Evolutionary conservation across 768 basidiomycete species (phyloP), one percentile per base, ranked within the genome.

Genomic region (Erythrobasidium yunnanense): DNA sequence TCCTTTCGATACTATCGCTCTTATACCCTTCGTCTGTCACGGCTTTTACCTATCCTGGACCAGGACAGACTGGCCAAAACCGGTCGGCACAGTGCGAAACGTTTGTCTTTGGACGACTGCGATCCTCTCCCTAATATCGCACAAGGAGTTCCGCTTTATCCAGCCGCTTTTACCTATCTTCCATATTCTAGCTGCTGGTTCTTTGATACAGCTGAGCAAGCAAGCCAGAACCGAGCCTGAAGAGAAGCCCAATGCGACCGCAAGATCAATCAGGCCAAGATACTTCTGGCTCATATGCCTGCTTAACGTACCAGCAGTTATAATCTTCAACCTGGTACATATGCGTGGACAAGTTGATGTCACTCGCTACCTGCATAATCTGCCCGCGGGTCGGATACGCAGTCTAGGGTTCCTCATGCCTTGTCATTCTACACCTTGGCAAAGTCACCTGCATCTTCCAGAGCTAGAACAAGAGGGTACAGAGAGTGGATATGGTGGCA

Each of bases 91-190:
- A 3, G 68, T 34, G 3, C 2, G 65, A 50, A 5, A 55, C 71
- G 29, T 50, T 25, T 70, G 86, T 1, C 68, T 77, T 20, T 89
- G 87, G 85, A 84, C 86, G 0, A 42, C 30, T 5, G 74, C 85
- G 30, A 71, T 73, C 1, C 74, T 86, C 74, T 96, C 93, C 6
- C 68, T 87, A 2, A 81, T 87, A 1, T 85, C 87, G 1, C 95
- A 99, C 78, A 97, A 97, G 72, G 95, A 99, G 79, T 96, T 91
- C 90, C 81, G 95, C 6, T 97, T 99, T 78, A 78, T 97, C 5
- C 92, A 96, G 70, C 91, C 93, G 0, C 75, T 96, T 20, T 79
- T 97, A 2, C 92, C 95, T 0, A 76, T 90, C 30, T 77, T 93
- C 42, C 85, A 95, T 70, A 70, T 91, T 22, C 80, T 95, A 67